These are phyloP conservation scores for Astrephomene gubernaculifera DNA, from an alignment of 139 green algal species.

Conservation along the genomic window DNA sequence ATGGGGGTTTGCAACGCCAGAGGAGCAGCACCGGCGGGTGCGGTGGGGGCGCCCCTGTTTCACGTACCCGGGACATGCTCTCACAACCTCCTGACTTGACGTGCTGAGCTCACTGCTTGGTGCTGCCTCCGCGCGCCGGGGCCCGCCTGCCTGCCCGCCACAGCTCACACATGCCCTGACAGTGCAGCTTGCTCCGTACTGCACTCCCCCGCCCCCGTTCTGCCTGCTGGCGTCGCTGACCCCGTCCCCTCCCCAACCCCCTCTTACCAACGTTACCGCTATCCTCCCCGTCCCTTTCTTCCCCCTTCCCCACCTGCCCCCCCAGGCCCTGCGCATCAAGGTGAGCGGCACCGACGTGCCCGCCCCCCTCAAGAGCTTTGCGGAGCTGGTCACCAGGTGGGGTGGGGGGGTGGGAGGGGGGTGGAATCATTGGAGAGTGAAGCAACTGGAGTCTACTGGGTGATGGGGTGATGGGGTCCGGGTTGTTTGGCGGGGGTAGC, in stretches of 20 bases:
- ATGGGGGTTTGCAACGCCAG: not conserved
- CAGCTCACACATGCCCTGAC: not conserved
- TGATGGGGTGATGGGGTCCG: not conserved
- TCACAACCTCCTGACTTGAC: too few species aligned
- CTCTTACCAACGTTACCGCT: not conserved
- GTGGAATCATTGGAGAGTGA: not conserved
- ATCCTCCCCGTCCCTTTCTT: not conserved
- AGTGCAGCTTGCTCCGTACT: not conserved
- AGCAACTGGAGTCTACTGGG: not conserved
- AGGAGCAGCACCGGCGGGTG: not conserved
- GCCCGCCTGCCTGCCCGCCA: too few species aligned
- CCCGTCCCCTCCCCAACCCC: not conserved
- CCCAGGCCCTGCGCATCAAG: conserved; percentile 32
- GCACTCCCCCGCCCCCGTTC: not conserved
- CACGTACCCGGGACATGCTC: not conserved
- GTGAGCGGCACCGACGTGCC: conserved; percentile 39
- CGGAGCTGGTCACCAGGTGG: conserved; percentile 33
- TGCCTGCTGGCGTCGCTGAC: not conserved
- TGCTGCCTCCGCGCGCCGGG: too few species aligned
- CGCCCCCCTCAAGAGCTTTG: conserved; percentile 49
- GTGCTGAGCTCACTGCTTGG: too few species aligned
- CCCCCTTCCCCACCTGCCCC: not conserved
- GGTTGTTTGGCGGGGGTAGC: not conserved
- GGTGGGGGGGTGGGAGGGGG: conserved; percentile 9
- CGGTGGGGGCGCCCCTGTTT: not conserved